Evolutionary conservation across 257 asterid species (phyloP).

Genomic region (Solanum gandarillasii): DNA sequence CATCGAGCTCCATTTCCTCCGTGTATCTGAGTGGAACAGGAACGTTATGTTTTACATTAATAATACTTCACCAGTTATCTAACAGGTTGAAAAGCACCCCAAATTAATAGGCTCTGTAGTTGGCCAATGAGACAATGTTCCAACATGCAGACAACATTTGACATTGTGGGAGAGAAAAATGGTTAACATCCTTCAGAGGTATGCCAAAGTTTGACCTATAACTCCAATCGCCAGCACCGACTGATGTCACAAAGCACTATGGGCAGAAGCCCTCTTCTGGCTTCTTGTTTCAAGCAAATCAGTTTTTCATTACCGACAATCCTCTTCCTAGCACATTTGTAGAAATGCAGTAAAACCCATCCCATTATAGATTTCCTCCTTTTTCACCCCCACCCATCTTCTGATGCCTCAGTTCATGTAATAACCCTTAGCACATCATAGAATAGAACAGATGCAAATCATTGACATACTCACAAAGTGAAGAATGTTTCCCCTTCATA

Average conservation of each 20-base stretch:
- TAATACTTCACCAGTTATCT: neutral
- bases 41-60: neutral
- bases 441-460: neutral
- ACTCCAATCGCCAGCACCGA: neutral
- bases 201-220: neutral
- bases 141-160: neutral
- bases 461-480: neutral
- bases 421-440: neutral
- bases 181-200: neutral
- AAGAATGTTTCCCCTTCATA: neutral
- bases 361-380: neutral
- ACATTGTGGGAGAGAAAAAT: neutral
- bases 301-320: neutral
- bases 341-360: neutral
- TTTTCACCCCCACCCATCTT: neutral
- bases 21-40: slow-evolving; percentile 50
- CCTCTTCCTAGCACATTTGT: neutral
- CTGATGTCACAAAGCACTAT: neutral
- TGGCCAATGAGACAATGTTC: neutral
- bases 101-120: neutral
- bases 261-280: neutral
- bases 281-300: neutral
- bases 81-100: neutral
- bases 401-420: neutral
- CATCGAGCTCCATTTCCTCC: slow-evolving; percentile 97